A percentile compares a stretch with the other conserved stretches of the same genome.
phyloP scores from a whole-genome alignment of 371 early-diverging fungal genomes.

The Mycotypha africana region DNA sequence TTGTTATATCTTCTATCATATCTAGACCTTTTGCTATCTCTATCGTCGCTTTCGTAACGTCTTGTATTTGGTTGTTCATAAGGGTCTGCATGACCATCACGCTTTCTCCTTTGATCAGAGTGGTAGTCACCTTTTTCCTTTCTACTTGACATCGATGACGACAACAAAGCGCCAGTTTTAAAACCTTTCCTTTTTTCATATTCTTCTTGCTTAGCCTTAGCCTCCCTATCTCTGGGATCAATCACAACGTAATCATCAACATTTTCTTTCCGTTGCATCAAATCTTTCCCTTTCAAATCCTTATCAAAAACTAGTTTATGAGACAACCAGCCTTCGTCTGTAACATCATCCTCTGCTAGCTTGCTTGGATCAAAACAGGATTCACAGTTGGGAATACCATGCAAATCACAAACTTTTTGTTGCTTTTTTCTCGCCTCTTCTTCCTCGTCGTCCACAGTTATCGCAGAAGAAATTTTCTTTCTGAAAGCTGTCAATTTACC shows the following conservation, averaged over 20 bases:
- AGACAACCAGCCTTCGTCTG: constrained; percentile 62
- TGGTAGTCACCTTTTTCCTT: too few species aligned
- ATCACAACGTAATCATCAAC: constrained; percentile 74
- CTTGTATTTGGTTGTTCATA: too few species aligned
- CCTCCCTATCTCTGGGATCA: constrained; percentile 57
- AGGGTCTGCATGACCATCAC: too few species aligned
- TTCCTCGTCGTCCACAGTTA: background rate
- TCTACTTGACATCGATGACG: too few species aligned
- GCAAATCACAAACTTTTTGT: constrained; percentile 48
- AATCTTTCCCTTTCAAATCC: constrained; percentile 60
- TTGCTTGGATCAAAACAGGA: constrained; percentile 56
- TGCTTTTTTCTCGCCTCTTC: constrained; percentile 22
- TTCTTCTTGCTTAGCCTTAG: constrained; percentile 36
- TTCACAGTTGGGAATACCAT: constrained; percentile 60
- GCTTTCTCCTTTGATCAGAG: too few species aligned
- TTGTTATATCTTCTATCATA: too few species aligned
- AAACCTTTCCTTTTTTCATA: constrained; percentile 21
- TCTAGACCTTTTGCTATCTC: too few species aligned
- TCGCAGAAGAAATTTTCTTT: constrained; percentile 26
- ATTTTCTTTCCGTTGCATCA: constrained; percentile 53
- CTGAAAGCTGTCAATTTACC: constrained; percentile 42
- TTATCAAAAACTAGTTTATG: constrained; percentile 67
- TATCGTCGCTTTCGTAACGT: too few species aligned
- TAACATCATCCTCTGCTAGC: constrained; percentile 20
- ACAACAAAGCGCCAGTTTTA: too few species aligned